These are phyloP conservation scores for Perilla frutescens DNA, from an alignment of 257 asterid genomes.

Conservation along the genomic window DNA sequence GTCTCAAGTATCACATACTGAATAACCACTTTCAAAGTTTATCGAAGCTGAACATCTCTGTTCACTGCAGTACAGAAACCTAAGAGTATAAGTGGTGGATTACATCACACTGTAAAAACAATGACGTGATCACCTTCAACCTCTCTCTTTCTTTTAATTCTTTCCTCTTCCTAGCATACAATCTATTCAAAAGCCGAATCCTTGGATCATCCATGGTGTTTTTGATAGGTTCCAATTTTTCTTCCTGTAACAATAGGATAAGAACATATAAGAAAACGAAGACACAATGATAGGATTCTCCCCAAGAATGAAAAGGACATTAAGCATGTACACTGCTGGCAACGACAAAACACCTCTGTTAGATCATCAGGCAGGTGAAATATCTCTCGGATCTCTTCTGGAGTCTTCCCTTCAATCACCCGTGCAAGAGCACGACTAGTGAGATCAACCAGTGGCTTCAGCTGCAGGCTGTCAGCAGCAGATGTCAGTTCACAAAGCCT, in stretches of 20 bases:
- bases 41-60: conserved; percentile 28
- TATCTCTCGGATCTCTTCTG: conserved; percentile 92
- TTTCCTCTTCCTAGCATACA: conserved; percentile 93
- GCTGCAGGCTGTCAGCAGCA: conserved; percentile 95
- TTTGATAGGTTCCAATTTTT: conserved; percentile 93
- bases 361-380: conserved; percentile 97
- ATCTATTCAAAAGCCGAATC: conserved; percentile 84
- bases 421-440: conserved; percentile 97
- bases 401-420: conserved; percentile 90
- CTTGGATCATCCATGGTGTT: conserved; percentile 94
- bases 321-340: conserved; percentile 66
- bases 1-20: conserved; percentile 37
- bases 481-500: conserved; percentile 95
- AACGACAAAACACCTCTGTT: conserved; percentile 90
- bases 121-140: conserved; percentile 63
- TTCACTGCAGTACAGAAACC: conserved; percentile 31
- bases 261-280: conserved; percentile 30
- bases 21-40: conserved; percentile 37
- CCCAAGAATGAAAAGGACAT: conserved; percentile 43
- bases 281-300: conserved; percentile 16
- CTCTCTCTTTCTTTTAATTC: conserved; percentile 84
- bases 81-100: conserved; percentile 23
- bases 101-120: conserved; percentile 30
- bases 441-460: conserved; percentile 93
- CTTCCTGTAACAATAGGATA: conserved; percentile 68